phyloP scores from a whole-genome alignment of 2,329 filamentous ascomycete species.

The Fusarium sp. region DNA sequence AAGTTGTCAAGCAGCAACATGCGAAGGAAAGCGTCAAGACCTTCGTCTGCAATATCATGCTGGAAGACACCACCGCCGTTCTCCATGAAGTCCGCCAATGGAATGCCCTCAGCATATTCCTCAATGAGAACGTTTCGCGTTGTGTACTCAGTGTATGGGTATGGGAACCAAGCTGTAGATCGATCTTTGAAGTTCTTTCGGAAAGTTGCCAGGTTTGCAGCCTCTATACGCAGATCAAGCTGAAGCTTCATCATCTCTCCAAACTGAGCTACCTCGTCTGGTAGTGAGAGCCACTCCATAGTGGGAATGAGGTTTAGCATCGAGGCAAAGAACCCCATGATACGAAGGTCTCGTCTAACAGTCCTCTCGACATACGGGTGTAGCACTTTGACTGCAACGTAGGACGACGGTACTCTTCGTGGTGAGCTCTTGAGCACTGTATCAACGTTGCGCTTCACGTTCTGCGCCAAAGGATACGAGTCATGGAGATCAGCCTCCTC shows the following conservation, averaged over 20 bases:
- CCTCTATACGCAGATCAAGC: constrained; percentile 93
- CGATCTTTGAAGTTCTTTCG: constrained; percentile 90
- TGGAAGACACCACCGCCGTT: constrained; percentile 94
- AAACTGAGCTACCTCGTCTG: constrained; percentile 93
- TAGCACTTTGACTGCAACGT: constrained; percentile 95
- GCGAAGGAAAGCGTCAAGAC: constrained; percentile 92
- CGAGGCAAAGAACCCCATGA: constrained; percentile 93
- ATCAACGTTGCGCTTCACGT: constrained; percentile 85
- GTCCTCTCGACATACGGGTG: constrained; percentile 92
- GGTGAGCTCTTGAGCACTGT: constrained; percentile 88
- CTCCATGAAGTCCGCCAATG: constrained; percentile 88
- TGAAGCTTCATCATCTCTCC: constrained; percentile 99
- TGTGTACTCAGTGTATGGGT: constrained; percentile 91
- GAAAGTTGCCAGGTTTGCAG: constrained; percentile 89
- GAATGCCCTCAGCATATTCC: constrained; percentile 95
- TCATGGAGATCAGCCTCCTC: constrained; percentile 67
- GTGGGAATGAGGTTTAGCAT: constrained; percentile 89
- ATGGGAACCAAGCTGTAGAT: constrained; percentile 96
- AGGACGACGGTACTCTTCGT: constrained; percentile 85
- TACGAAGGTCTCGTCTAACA: constrained; percentile 89
- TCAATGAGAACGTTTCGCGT: constrained; percentile 93
- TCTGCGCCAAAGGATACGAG: constrained; percentile 68
- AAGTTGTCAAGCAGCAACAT: constrained; percentile 99
- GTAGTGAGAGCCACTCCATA: constrained; percentile 96
- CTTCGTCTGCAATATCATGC: constrained; percentile 93